These are phyloP conservation scores for Nicotiana tabacum DNA, from an alignment of 257 asterid genomes.

Conservation along the genomic window DNA sequence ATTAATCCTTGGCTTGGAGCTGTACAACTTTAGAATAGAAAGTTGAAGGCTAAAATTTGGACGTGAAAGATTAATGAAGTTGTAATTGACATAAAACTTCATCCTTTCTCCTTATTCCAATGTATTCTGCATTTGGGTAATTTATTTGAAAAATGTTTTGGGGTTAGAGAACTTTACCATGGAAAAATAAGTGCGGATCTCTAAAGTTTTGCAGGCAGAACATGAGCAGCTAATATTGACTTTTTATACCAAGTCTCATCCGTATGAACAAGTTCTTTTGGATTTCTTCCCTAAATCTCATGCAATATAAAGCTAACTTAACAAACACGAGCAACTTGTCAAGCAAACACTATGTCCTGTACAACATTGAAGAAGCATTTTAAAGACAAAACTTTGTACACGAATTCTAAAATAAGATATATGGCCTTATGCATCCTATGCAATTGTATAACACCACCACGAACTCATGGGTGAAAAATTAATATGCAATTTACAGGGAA, in stretches of 20 bases:
- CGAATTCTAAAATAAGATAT: background rate
- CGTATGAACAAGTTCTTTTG: background rate
- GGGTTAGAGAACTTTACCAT: background rate
- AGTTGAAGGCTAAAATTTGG: background rate
- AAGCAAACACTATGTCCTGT: background rate
- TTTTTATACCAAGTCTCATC: background rate
- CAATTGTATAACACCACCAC: no score
- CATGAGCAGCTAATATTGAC: background rate
- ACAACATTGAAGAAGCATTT: background rate
- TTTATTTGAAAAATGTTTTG: background rate
- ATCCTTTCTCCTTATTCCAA: no score
- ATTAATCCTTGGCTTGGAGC: background rate
- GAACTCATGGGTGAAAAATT: background rate
- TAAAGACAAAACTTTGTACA: background rate
- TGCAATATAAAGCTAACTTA: background rate
- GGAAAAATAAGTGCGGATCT: background rate
- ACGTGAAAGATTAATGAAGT: background rate
- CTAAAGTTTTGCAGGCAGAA: background rate
- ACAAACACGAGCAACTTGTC: no score
- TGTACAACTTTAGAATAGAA: background rate
- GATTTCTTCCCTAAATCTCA: background rate
- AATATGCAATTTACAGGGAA: background rate
- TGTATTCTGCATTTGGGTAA: background rate
- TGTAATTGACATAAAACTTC: background rate
- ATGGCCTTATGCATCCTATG: no score